A percentile compares a stretch with the other conserved stretches of the same genome.
Evolutionary conservation across 78 protist genomes (phyloP).

Genomic region (Dictyostelium firmibasis): DNA sequence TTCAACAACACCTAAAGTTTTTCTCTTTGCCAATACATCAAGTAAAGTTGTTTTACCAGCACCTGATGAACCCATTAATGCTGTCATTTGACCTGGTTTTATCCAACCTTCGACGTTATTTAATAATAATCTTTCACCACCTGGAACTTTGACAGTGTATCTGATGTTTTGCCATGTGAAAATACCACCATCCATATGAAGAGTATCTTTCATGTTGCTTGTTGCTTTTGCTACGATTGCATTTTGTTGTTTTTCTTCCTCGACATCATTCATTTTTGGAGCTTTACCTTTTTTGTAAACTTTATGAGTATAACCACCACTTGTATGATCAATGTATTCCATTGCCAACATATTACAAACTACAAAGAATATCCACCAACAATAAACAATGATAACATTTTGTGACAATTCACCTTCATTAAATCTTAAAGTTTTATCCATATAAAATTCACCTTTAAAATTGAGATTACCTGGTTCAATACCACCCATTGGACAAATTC

Average conservation of each 20-base stretch:
- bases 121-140: constrained; percentile 29
- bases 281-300: constrained; percentile 69
- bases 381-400: constrained; percentile 19
- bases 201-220: constrained; percentile 18
- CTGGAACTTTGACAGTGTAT: constrained; percentile 54
- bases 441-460: constrained; percentile 7
- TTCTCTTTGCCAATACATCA: constrained; percentile 89
- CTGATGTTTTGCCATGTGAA: constrained; percentile 59
- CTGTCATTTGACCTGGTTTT: constrained; percentile 82
- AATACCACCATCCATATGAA: constrained; percentile 46
- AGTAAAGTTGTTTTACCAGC: constrained; percentile 92
- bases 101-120: constrained; percentile 55
- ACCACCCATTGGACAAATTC: constrained; percentile 45
- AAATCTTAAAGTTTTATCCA: background rate
- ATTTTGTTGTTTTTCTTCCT: constrained; percentile 46
- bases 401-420: background rate
- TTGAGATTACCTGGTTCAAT: constrained; percentile 1
- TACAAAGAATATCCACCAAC: constrained; percentile 37
- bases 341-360: constrained; percentile 51
- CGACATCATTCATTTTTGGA: constrained; percentile 65
- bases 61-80: constrained; percentile 86
- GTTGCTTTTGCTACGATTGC: constrained; percentile 54
- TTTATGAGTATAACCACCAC: constrained; percentile 74
- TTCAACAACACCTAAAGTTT: constrained; percentile 80
- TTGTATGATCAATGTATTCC: constrained; percentile 35